phyloP scores from a whole-genome alignment of 345 rosid species.

The Lepidium didymum region DNA sequence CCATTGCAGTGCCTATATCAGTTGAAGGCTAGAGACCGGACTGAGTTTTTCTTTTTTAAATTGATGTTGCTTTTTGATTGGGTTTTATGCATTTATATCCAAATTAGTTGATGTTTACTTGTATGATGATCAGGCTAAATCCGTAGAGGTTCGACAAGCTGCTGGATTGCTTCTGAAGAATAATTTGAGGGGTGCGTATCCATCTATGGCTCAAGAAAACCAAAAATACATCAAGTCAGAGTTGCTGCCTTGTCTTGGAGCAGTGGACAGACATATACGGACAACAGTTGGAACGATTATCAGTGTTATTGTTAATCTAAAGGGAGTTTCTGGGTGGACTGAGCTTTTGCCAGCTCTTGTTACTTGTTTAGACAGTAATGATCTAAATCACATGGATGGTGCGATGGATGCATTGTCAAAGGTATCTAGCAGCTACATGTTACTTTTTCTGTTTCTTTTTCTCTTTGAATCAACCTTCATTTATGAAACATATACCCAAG shows the following conservation, averaged over 20 bases:
- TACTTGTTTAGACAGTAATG: constrained; percentile 80
- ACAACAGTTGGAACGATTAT: constrained; percentile 86
- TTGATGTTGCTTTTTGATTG: not conserved
- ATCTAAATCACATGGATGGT: constrained; percentile 89
- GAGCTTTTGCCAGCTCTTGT: constrained; percentile 82
- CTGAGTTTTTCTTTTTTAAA: not conserved
- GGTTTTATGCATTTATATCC: not conserved
- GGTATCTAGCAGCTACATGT: constrained; percentile 36
- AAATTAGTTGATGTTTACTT: not conserved
- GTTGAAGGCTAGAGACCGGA: not conserved
- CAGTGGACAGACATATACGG: constrained; percentile 79
- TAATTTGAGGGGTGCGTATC: constrained; percentile 65
- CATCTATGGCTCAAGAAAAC: constrained; percentile 49
- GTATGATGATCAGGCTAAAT: constrained; percentile 54
- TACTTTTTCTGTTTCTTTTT: not conserved
- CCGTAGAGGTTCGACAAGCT: constrained; percentile 90
- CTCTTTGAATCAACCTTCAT: not conserved
- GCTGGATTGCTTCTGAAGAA: constrained; percentile 94
- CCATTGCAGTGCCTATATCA: not conserved
- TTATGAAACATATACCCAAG: not conserved
- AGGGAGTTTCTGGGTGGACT: constrained; percentile 73
- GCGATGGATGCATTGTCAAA: constrained; percentile 96
- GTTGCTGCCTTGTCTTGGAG: constrained; percentile 84
- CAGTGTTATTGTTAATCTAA: constrained; percentile 70
- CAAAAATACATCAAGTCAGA: constrained; percentile 70